Base-by-base conservation (phyloP, 768 basidiomycete species). In the Tricholoma saponaceum region DNA sequence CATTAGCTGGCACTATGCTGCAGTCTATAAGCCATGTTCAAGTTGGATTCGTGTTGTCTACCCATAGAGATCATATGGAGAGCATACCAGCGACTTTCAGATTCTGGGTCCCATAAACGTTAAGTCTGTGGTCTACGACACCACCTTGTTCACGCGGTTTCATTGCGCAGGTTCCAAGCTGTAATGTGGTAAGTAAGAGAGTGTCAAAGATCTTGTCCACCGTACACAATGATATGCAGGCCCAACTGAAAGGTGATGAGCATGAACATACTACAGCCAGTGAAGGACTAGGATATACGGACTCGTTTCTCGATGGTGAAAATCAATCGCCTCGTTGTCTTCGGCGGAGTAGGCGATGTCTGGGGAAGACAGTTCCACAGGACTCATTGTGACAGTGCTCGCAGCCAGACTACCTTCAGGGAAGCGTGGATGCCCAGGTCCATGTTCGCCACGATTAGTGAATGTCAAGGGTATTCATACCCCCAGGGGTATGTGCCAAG, bases 71-170 rank as follows among this genome's bases (percentile, higher is more conserved):
- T 5, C 4, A 25, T 14, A 20, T 8, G 13, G 23, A 5, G 25
- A 47, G 14, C 44, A 14, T 41, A 76, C 80, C 84, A 49, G 82
- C 84, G 23, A 89, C 78, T 64, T 87, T 85, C 51, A 89, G 70
- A n/a, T n/a, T n/a, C n/a, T n/a, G n/a, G n/a, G n/a, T n/a, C n/a
- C n/a, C n/a, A n/a, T n/a, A n/a, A n/a, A 89, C 85, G 60, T 83
- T 83, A 41, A 88, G 69, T n/a, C 71, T 71, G 28, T 78, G 52
- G 62, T 89, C 84, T 7, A 89, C 83, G 4, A 88, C 87, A 14
- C 86, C 86, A 5, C 78, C 80, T 39, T 76, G 55, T 16, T 80
- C 74, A n/a, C 79, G 76, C 3, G 83, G 76, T 65, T 86, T 86
- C 86, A 88, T 87, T 86, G n/a, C n/a, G n/a, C n/a, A n/a, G n/a